phyloP scores from a whole-genome alignment of 805 yeast genomes.

The Wickerhamiella dianesei region DNA sequence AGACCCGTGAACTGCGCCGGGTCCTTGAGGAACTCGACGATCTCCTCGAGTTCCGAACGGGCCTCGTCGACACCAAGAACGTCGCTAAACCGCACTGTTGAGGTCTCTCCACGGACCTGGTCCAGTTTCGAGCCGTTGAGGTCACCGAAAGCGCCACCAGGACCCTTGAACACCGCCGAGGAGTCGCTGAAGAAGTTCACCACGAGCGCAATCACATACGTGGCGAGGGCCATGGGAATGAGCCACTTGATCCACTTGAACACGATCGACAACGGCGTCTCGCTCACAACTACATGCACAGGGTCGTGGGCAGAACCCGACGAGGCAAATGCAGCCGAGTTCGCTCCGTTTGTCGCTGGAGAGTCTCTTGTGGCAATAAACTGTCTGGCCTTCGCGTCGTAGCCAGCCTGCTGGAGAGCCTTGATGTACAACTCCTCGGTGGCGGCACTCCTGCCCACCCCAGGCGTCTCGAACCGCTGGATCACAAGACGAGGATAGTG shows the following conservation, averaged over 20 bases:
- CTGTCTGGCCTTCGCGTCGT: slow-evolving; percentile 28
- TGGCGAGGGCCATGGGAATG: slow-evolving; percentile 61
- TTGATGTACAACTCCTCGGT: slow-evolving; percentile 68
- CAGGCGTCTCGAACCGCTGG: slow-evolving; percentile 86
- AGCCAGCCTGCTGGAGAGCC: slow-evolving; percentile 63
- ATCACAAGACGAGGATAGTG: slow-evolving; percentile 94
- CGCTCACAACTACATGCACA: slow-evolving; percentile 84
- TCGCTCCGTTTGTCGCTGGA: slow-evolving; percentile 2
- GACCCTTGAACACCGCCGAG: slow-evolving; percentile 58
- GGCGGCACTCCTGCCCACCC: slow-evolving; percentile 71
- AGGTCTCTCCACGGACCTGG: slow-evolving; percentile 73
- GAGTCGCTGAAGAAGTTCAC: slow-evolving; percentile 70
- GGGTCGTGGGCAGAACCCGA: slow-evolving; percentile 46
- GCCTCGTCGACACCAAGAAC: slow-evolving; percentile 99
- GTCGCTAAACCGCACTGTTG: slow-evolving; percentile 78
- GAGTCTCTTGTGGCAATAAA: slow-evolving; percentile 3
- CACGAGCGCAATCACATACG: slow-evolving; percentile 70
- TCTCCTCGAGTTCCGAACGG: slow-evolving; percentile 89
- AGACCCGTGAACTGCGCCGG: slow-evolving; percentile 92
- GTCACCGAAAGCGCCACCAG: slow-evolving; percentile 23
- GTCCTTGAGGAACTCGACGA: slow-evolving; percentile 93
- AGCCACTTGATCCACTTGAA: slow-evolving; percentile 85
- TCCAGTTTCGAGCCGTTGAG: slow-evolving; percentile 43
- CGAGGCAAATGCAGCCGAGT: neutral
- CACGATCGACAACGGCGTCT: slow-evolving; percentile 60